Percentiles rank a stretch among this genome's conserved stretches.
Conservation (phyloP, 352 stramenopile genomes). For the Globisporangium camurandrum region DNA sequence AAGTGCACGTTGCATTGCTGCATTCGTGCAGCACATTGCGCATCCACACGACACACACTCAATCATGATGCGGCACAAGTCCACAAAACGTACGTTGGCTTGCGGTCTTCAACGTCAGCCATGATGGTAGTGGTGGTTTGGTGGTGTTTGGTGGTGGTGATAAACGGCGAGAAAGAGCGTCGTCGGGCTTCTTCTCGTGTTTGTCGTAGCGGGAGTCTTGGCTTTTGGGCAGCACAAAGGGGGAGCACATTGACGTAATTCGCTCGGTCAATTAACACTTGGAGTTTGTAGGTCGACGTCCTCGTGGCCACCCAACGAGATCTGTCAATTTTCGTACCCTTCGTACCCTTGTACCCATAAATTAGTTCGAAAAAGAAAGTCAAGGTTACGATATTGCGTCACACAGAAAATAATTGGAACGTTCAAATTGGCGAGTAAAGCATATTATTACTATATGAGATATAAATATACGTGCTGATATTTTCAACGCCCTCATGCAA, state of each 20-base stretch:
- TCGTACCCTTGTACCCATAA: too few relatives aligned
- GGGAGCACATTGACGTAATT: slow-evolving; percentile 3
- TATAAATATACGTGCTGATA: too few relatives aligned
- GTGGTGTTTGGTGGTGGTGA: too few relatives aligned
- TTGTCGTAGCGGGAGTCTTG: slow-evolving; percentile 18
- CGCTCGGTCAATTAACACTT: slow-evolving; percentile 28
- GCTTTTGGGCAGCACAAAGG: slow-evolving; percentile 15
- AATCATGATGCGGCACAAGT: background rate
- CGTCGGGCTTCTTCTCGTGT: slow-evolving; percentile 10
- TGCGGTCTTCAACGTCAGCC: slow-evolving; percentile 74
- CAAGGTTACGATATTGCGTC: too few relatives aligned
- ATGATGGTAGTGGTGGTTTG: slow-evolving; percentile 25
- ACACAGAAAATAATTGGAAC: slow-evolving; percentile 1
- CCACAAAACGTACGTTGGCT: slow-evolving; percentile 16
- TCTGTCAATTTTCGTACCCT: too few relatives aligned
- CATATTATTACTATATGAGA: background rate
- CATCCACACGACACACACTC: background rate
- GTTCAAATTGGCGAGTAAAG: too few relatives aligned
- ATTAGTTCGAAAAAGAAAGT: too few relatives aligned
- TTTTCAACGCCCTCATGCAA: too few relatives aligned
- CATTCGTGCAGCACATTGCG: background rate
- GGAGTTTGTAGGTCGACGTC: slow-evolving; percentile 46
- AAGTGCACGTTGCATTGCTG: background rate
- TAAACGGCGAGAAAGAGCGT: background rate
- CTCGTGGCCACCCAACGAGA: slow-evolving; percentile 2